Conservation (phyloP, 371 early-diverging fungal species). For the Entomophthora muscae region DNA sequence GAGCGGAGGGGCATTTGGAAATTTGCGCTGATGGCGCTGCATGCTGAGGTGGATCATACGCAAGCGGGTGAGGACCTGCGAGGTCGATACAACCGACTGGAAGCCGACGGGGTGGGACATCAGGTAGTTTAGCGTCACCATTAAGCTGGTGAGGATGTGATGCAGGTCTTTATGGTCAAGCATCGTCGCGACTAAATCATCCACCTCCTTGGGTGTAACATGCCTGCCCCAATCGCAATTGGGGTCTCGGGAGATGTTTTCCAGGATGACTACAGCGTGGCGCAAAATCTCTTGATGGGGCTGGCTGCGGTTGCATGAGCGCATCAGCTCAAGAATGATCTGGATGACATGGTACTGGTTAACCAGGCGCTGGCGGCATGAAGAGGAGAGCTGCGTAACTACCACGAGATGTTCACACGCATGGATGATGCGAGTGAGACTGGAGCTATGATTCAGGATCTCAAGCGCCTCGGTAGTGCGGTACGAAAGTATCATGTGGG, state of each 20-base stretch:
- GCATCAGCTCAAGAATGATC: constrained; percentile 19
- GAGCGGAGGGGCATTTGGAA: background rate
- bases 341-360: constrained; percentile 17
- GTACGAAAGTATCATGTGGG: constrained; percentile 21
- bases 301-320: constrained; percentile 20
- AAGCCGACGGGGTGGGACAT: background rate
- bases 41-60: background rate
- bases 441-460: constrained; percentile 9
- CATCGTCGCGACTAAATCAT: constrained; percentile 1
- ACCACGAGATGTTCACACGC: constrained; percentile 13
- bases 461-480: constrained; percentile 20
- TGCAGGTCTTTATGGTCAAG: background rate
- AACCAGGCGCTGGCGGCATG: constrained; percentile 19
- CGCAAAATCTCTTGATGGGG: constrained; percentile 22
- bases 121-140: constrained; percentile 1
- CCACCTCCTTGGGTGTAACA: background rate
- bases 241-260: constrained; percentile 16
- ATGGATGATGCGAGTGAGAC: background rate
- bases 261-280: constrained; percentile 18
- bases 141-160: background rate
- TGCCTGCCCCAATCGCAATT: constrained; percentile 6
- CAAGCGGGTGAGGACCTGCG: background rate
- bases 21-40: background rate
- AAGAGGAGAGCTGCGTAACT: constrained; percentile 18
- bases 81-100: background rate